phyloP scores from a whole-genome alignment of 805 yeast genomes.

The Suhomyces faveliae region DNA sequence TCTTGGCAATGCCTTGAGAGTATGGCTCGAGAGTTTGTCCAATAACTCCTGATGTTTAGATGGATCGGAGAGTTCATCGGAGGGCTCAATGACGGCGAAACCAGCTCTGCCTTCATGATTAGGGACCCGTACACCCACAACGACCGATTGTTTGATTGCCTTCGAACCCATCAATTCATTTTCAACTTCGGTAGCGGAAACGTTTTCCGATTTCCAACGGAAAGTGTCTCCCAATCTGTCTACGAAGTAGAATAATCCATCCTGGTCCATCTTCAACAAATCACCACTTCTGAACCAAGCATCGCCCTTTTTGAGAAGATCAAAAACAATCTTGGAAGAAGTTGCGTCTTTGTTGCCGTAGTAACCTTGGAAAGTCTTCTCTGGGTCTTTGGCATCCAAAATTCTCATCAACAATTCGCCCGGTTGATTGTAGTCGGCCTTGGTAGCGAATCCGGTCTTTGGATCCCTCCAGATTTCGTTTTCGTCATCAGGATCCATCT shows the following conservation, averaged over 20 bases:
- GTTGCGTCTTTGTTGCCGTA: slow-evolving; percentile 78
- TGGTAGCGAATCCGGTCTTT: slow-evolving; percentile 56
- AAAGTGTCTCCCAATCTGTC: slow-evolving; percentile 94
- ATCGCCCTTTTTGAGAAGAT: slow-evolving; percentile 83
- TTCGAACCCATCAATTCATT: slow-evolving; percentile 56
- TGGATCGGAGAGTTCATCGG: slow-evolving; percentile 28
- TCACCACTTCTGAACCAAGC: slow-evolving; percentile 92
- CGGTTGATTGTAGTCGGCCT: slow-evolving; percentile 60
- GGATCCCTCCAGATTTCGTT: slow-evolving; percentile 69
- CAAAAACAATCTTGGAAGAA: slow-evolving; percentile 64
- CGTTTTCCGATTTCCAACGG: slow-evolving; percentile 96
- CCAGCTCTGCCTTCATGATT: slow-evolving; percentile 95
- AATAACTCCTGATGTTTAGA: slow-evolving; percentile 35
- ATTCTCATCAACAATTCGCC: slow-evolving; percentile 87
- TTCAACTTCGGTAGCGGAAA: slow-evolving; percentile 91
- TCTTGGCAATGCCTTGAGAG: slow-evolving; percentile 56
- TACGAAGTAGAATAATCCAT: slow-evolving; percentile 75
- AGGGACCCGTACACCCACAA: slow-evolving; percentile 83
- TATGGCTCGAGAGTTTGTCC: slow-evolving; percentile 31
- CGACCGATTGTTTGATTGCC: slow-evolving; percentile 65
- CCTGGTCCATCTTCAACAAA: slow-evolving; percentile 63
- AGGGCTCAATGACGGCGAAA: slow-evolving; percentile 69
- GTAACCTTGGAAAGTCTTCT: slow-evolving; percentile 85
- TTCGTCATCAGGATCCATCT: slow-evolving; percentile 80
- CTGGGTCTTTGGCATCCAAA: slow-evolving; percentile 59